Evolutionary conservation across 2,329 filamentous ascomycete species (phyloP).

Genomic region (Xylariales sp.): DNA sequence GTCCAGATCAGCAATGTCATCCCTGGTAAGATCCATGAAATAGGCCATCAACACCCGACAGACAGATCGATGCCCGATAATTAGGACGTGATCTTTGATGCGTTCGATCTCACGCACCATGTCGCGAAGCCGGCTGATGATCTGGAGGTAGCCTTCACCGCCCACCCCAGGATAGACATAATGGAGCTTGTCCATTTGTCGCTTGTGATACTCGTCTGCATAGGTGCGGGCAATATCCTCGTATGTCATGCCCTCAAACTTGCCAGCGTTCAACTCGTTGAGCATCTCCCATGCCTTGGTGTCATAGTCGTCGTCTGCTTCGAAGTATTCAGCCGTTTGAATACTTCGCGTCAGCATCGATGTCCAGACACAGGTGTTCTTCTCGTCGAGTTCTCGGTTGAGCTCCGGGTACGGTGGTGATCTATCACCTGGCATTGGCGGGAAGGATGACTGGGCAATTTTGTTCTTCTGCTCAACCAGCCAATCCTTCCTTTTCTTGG

Average conservation of each 20-base stretch:
- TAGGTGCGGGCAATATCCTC: constrained; percentile 77
- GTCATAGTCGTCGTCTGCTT: constrained; percentile 88
- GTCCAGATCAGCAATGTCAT: constrained; percentile 91
- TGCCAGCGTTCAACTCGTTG: constrained; percentile 89
- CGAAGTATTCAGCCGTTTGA: constrained; percentile 84
- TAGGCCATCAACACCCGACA: constrained; percentile 92
- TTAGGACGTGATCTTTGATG: constrained; percentile 90
- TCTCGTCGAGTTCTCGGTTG: constrained; percentile 64
- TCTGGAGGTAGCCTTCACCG: constrained; percentile 92
- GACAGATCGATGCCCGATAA: constrained; percentile 89
- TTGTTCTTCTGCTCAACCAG: constrained; percentile 77
- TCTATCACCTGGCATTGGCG: constrained; percentile 84
- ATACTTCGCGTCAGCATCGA: constrained; percentile 91
- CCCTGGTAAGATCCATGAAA: constrained; percentile 86
- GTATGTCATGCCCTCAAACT: constrained; percentile 94
- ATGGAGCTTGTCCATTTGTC: constrained; percentile 81
- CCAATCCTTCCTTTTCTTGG: constrained; percentile 75
- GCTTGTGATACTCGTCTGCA: constrained; percentile 76
- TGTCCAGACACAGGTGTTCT: constrained; percentile 97
- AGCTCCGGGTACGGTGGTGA: constrained; percentile 93
- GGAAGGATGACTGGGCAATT: constrained; percentile 72
- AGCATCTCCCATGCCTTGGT: constrained; percentile 98
- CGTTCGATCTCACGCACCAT: constrained; percentile 97
- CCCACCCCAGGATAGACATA: constrained; percentile 96
- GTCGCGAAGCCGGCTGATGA: constrained; percentile 90